These are phyloP conservation scores for Colletotrichum salicis DNA, from an alignment of 2,329 filamentous ascomycete species.

Conservation along the genomic window DNA sequence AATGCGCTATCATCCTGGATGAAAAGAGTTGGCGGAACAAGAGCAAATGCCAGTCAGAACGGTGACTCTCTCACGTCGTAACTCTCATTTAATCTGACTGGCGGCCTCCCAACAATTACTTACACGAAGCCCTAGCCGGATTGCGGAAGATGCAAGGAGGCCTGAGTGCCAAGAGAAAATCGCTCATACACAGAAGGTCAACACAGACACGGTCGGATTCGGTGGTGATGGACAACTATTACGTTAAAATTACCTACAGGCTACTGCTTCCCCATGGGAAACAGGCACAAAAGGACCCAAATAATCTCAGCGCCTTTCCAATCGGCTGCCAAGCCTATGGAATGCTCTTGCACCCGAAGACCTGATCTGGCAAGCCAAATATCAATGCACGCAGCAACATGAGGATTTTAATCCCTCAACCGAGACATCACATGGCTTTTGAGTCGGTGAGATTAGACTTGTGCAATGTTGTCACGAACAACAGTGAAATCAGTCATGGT, in stretches of 20 bases:
- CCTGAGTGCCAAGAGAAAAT: constrained; percentile 24
- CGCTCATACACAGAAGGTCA: constrained; percentile 23
- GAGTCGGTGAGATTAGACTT: not conserved
- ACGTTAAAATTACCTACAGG: constrained; percentile 29
- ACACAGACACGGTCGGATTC: not conserved
- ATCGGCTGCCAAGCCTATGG: constrained; percentile 7
- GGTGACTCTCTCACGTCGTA: not conserved
- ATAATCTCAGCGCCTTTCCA: not conserved
- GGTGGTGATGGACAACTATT: constrained; percentile 8
- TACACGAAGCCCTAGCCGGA: not conserved
- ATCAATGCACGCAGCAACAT: not conserved
- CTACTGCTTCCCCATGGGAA: constrained; percentile 2
- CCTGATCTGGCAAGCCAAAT: constrained; percentile 6
- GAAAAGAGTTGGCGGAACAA: too few relatives aligned
- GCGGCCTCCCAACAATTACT: not conserved
- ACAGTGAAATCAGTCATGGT: not conserved
- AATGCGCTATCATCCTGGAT: too few relatives aligned
- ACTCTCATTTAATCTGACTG: not conserved
- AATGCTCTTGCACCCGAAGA: not conserved
- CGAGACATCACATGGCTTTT: constrained; percentile 2
- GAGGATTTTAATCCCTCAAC: constrained; percentile 20
- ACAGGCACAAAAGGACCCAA: not conserved
- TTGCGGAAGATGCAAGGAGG: not conserved
- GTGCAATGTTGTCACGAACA: not conserved
- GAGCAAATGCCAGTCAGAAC: not conserved